Conservation (phyloP, 805 yeast genomes). For the Candida golubevii region DNA sequence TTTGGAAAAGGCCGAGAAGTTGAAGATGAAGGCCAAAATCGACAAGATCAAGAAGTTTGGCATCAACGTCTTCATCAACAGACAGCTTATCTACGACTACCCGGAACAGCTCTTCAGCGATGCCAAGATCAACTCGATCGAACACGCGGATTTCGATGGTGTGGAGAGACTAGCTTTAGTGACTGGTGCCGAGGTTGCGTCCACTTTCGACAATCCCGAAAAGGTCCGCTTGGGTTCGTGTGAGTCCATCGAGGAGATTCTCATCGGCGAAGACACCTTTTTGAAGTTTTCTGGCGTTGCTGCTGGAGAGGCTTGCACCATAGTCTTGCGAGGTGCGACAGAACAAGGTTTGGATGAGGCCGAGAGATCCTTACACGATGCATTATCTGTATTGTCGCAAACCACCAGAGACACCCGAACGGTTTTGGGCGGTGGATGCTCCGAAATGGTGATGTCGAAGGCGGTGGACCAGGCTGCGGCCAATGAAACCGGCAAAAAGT, state of each 20-base stretch:
- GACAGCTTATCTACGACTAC: constrained; percentile 96
- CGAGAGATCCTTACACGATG: constrained; percentile 74
- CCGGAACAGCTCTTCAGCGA: constrained; percentile 95
- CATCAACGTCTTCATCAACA: constrained; percentile 85
- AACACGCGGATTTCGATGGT: constrained; percentile 98
- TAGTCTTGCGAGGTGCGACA: constrained; percentile 69
- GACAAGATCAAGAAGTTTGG: constrained; percentile 85
- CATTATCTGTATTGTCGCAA: constrained; percentile 90
- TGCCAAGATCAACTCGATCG: constrained; percentile 82
- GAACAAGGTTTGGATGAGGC: constrained; percentile 46
- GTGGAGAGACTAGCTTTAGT: constrained; percentile 94
- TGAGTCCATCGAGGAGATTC: constrained; percentile 83
- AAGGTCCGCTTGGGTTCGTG: constrained; percentile 83
- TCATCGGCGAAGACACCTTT: constrained; percentile 89
- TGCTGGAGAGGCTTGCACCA: constrained; percentile 93
- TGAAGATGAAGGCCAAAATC: constrained; percentile 86
- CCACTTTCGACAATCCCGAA: constrained; percentile 92
- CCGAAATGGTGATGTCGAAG: constrained; percentile 87
- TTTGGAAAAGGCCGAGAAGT: constrained; percentile 88
- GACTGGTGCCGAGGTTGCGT: constrained; percentile 97
- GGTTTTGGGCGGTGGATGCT: constrained; percentile 91
- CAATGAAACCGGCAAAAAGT: constrained; percentile 86
- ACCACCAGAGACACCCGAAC: constrained; percentile 91
- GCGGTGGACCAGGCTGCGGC: constrained; percentile 94
- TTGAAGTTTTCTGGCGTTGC: constrained; percentile 93